Percentiles rank a stretch among this genome's conserved stretches.
Conservation (phyloP, 345 rosid species). For the Corchorus olitorius region DNA sequence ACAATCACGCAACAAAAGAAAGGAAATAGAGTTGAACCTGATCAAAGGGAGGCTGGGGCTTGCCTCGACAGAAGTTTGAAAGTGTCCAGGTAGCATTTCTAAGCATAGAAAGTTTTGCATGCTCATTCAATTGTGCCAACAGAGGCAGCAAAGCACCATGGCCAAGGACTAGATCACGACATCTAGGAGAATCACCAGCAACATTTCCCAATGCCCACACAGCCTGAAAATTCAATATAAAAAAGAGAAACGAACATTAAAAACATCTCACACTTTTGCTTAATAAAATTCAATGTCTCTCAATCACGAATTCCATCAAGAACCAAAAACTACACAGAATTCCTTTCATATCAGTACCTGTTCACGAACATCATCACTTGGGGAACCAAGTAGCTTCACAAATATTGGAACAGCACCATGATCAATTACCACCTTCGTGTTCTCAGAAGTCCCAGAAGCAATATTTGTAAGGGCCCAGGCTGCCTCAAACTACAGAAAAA, state of each 20-base stretch:
- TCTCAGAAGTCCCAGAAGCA: constrained; percentile 50
- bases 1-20: not conserved
- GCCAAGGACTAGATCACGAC: constrained; percentile 59
- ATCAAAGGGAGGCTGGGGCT: constrained; percentile 62
- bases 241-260: not conserved
- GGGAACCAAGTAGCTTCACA: constrained; percentile 41
- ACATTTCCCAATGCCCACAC: constrained; percentile 75
- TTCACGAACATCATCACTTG: constrained; percentile 48
- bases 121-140: constrained; percentile 52
- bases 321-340: not conserved
- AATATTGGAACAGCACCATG: constrained; percentile 47
- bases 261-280: not conserved
- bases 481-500: constrained; percentile 40
- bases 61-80: constrained; percentile 61
- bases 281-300: not conserved
- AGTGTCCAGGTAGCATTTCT: constrained; percentile 67
- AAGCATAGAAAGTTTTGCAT: constrained; percentile 56
- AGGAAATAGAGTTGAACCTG: constrained; percentile 29
- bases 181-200: constrained; percentile 58
- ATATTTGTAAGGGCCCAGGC: constrained; percentile 53
- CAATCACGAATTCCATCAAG: not conserved
- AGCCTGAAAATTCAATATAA: constrained; percentile 38
- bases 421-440: constrained; percentile 48
- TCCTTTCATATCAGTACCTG: constrained; percentile 13
- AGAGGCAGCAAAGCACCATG: constrained; percentile 55